Percentiles rank a stretch among this genome's conserved stretches.
Conservation (phyloP, 169 alveolate species). For the Prorocentrum cordatum region DNA sequence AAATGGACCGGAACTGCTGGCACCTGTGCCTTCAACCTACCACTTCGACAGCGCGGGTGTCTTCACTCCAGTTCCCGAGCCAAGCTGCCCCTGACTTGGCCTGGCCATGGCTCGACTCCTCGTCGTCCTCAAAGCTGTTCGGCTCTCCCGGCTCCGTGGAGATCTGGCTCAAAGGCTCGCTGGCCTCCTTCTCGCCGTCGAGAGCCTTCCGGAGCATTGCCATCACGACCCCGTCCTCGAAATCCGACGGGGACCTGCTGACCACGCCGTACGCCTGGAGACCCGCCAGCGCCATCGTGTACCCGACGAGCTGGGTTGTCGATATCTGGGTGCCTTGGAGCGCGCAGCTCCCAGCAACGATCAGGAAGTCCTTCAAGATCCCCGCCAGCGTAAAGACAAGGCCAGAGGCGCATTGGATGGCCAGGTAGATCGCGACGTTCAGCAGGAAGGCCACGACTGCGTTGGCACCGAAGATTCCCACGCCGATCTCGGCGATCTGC, state of each 20-base stretch:
- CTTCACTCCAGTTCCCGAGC: too few species aligned
- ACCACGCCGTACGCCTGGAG: not conserved
- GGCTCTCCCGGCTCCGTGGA: too few species aligned
- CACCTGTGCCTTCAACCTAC: too few species aligned
- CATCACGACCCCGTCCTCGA: not conserved
- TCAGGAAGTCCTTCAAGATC: conserved; percentile 31
- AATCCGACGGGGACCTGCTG: not conserved
- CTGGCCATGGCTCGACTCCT: too few species aligned
- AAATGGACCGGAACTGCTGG: too few species aligned
- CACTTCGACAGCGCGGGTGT: too few species aligned
- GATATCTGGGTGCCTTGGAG: not conserved
- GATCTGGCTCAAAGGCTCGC: too few species aligned
- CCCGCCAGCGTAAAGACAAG: conserved; percentile 33
- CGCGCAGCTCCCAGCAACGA: too few species aligned
- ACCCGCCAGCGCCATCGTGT: not conserved
- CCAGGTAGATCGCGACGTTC: conserved; percentile 38
- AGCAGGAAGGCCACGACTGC: not conserved
- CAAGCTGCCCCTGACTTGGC: too few species aligned
- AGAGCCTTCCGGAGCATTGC: too few species aligned
- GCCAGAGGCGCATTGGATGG: conserved; percentile 29
- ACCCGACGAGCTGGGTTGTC: not conserved
- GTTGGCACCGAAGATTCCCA: not conserved
- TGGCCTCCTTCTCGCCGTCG: too few species aligned
- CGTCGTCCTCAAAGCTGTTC: too few species aligned
- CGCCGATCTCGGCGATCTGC: not conserved